Base-by-base conservation (phyloP, 805 yeast genomes). In the Hanseniaspora jakobsenii region DNA sequence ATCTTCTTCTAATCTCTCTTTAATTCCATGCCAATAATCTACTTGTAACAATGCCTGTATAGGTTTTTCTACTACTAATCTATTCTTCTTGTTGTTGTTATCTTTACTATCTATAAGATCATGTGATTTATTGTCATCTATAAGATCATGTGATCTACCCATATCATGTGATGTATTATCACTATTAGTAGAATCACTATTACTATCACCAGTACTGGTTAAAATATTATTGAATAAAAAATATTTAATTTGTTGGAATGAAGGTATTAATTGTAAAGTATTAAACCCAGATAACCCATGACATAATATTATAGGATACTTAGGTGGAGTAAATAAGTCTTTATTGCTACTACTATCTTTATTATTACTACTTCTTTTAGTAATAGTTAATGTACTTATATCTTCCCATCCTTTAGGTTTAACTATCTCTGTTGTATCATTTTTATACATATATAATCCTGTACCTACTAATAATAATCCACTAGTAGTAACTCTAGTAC, bases 211-310 rank as follows among this genome's bases (percentile, higher is more conserved):
- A 4, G 47, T 28, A 3, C 38, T 30, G 3, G 54, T 51, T 31
- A 51, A 16, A 8, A 35, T 49, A 37, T 51, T 52, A 7, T 37
- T 44, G 22, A 62, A 37, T 7, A 18, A 55, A 27, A 4, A 51
- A n/a, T n/a, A 55, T 2, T 59, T 52, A 28, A 62, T 50, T 16
- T 57, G 65, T 45, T 49, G 56, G 10, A 64, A 44, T 3, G 66
- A 66, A 0, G 78, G 75, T 2, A 72, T 35, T 7, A 76, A 51
- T 28, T 64, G 55, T 30, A 73, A 42, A 45, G 64, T 67, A 53
- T 82, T 93, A 53, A 83, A 85, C 1, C 95, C 95, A 0, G 83
- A 75, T 19, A 85, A 69, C 0, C 95, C 95, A 63, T 85, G 95
- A 53, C 94, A 85, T 22, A 85, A 60, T 0, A 85, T 80, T 1